Percentiles rank a stretch among this genome's conserved stretches.
Conservation (phyloP, 2,329 filamentous ascomycete species). For the Passalora sequoiae region DNA sequence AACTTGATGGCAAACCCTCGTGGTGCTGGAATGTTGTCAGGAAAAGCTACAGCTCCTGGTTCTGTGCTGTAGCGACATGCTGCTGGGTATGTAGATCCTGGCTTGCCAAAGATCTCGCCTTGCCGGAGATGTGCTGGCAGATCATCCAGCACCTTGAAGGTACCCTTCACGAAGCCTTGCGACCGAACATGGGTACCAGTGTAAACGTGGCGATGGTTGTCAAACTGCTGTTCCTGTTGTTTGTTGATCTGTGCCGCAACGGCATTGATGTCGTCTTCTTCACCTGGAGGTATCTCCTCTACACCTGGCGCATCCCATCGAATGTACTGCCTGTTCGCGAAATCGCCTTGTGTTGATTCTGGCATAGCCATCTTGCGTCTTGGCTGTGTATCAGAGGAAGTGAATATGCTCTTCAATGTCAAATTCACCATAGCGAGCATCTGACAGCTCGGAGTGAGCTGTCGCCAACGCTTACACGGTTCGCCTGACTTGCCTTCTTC, state of each 20-base stretch:
- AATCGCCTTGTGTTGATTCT: constrained; percentile 1
- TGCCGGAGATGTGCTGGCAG: constrained; percentile 43
- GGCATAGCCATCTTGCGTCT: constrained; percentile 4
- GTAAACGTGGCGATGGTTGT: constrained; percentile 38
- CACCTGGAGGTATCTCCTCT: constrained; percentile 37
- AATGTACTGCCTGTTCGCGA: constrained; percentile 13
- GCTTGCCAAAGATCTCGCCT: constrained; percentile 35
- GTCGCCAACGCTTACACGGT: not conserved
- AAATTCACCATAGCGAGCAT: constrained; percentile 11
- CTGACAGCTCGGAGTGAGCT: too few relatives aligned
- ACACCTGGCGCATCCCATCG: constrained; percentile 31
- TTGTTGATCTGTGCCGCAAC: constrained; percentile 45
- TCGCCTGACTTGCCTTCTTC: not conserved
- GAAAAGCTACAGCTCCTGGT: constrained; percentile 35
- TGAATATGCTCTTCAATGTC: constrained; percentile 16
- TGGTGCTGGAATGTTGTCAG: constrained; percentile 43
- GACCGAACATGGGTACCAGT: constrained; percentile 45
- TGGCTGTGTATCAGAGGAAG: constrained; percentile 7
- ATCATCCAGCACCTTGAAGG: constrained; percentile 39
- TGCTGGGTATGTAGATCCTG: constrained; percentile 29
- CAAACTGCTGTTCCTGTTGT: constrained; percentile 44
- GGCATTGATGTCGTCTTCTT: constrained; percentile 43
- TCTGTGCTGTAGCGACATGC: constrained; percentile 35
- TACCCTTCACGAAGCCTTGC: constrained; percentile 47
- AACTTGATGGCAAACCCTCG: constrained; percentile 48